phyloP scores from a whole-genome alignment of 2,329 filamentous ascomycete genomes.

The Simplicillium aogashimaense region DNA sequence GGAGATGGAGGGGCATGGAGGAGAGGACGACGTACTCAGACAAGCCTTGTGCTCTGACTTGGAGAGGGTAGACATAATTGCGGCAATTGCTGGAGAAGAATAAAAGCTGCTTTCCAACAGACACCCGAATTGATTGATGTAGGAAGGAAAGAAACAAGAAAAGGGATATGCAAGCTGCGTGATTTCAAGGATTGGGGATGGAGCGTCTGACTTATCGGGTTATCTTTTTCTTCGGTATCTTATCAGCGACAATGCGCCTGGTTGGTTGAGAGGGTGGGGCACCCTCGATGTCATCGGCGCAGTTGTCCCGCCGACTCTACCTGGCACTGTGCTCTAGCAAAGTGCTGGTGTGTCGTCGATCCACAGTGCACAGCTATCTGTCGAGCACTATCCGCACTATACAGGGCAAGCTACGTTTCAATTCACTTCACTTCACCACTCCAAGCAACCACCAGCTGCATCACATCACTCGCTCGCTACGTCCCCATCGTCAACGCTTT shows the following conservation, averaged over 20 bases:
- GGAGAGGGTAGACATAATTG: conserved; percentile 29
- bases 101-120: conserved; percentile 6
- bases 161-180: conserved; percentile 13
- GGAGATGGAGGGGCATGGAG: conserved; percentile 13
- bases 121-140: conserved; percentile 4
- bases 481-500: too few species aligned
- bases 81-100: not conserved
- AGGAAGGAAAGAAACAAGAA: conserved; percentile 7
- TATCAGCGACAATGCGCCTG: not conserved
- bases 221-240: not conserved
- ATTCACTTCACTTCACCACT: too few species aligned
- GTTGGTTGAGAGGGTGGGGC: conserved; percentile 1
- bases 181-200: conserved; percentile 16
- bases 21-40: conserved; percentile 43
- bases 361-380: too few species aligned
- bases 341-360: too few species aligned
- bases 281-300: too few species aligned
- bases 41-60: conserved; percentile 50
- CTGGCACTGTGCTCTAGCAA: too few species aligned
- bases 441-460: too few species aligned
- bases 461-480: too few species aligned
- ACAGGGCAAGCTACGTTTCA: too few species aligned
- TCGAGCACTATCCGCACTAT: too few species aligned
- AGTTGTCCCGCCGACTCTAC: too few species aligned
- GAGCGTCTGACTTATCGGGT: not conserved